These are phyloP conservation scores for Cystobasidium tubakii DNA, from an alignment of 768 basidiomycete genomes.

Conservation along the genomic window DNA sequence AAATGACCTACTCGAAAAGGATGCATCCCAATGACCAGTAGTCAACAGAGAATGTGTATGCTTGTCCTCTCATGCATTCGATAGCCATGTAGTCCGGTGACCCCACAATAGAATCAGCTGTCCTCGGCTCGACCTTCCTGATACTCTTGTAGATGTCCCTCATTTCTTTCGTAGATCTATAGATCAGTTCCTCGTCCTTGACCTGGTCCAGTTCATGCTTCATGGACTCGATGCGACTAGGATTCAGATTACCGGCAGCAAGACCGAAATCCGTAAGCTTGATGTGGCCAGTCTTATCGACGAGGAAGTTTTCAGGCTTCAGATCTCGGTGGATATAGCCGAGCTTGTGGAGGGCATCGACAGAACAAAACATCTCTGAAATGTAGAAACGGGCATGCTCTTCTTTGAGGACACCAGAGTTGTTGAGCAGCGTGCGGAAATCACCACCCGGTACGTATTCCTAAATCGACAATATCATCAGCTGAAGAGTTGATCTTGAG, in stretches of 20 bases:
- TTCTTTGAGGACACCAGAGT: slow-evolving; percentile 93
- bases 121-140: slow-evolving; percentile 79
- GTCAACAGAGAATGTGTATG: slow-evolving; percentile 92
- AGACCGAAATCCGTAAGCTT: slow-evolving; percentile 97
- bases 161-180: slow-evolving; percentile 86
- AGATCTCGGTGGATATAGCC: slow-evolving; percentile 98
- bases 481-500: neutral
- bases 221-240: slow-evolving; percentile 85
- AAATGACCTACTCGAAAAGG: slow-evolving; percentile 77
- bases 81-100: slow-evolving; percentile 97
- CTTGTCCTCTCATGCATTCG: slow-evolving; percentile 64
- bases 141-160: slow-evolving; percentile 90
- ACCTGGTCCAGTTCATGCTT: slow-evolving; percentile 96
- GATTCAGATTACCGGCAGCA: slow-evolving; percentile 91
- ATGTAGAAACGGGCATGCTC: slow-evolving; percentile 96
- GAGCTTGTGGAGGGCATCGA: slow-evolving; percentile 89
- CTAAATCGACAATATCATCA: slow-evolving; percentile 44
- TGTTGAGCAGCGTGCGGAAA: slow-evolving; percentile 94
- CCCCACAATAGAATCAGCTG: slow-evolving; percentile 95
- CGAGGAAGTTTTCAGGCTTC: slow-evolving; percentile 98
- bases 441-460: slow-evolving; percentile 98
- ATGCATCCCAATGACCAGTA: slow-evolving; percentile 99
- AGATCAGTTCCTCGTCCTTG: slow-evolving; percentile 82
- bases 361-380: slow-evolving; percentile 92
- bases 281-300: slow-evolving; percentile 91